Percentiles rank a stretch among this genome's conserved stretches.
These are phyloP conservation scores for Aspergillus nidulans DNA, from an alignment of 495 filamentous ascomycete species.

Conservation along the genomic window DNA sequence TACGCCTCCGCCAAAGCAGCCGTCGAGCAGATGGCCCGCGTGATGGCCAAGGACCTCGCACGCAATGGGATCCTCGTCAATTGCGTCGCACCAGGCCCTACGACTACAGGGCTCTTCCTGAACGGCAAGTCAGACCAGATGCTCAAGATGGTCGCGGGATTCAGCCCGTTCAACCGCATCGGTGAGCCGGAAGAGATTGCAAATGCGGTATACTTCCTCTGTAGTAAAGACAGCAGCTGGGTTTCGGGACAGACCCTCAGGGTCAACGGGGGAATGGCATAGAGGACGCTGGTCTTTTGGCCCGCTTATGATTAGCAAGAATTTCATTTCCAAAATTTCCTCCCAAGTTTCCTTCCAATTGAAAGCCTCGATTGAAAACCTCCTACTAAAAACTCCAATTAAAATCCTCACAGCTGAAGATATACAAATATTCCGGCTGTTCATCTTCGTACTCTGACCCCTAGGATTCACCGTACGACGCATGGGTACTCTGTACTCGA, in stretches of 20 bases:
- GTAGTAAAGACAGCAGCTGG: conserved; percentile 50
- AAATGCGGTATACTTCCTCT: conserved; percentile 50
- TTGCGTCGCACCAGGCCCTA: conserved; percentile 58
- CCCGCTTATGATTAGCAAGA: too few species aligned
- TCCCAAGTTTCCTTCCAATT: too few species aligned
- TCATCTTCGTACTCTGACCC: too few species aligned
- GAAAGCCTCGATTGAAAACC: too few species aligned
- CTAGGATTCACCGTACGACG: too few species aligned
- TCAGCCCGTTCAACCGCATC: conserved; percentile 52
- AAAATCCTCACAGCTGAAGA: too few species aligned
- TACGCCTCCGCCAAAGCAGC: conserved; percentile 64
- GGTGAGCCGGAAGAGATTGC: conserved; percentile 63
- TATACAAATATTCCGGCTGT: too few species aligned
- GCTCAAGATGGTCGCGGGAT: conserved; percentile 37
- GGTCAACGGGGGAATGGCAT: conserved; percentile 51
- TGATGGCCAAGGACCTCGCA: conserved; percentile 61
- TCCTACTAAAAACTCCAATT: too few species aligned
- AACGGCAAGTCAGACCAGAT: conserved; percentile 49
- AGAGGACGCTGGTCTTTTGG: too few species aligned
- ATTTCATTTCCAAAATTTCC: too few species aligned
- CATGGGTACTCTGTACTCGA: too few species aligned
- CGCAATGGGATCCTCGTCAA: conserved; percentile 60
- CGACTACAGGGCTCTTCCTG: conserved; percentile 54
- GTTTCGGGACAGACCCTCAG: conserved; percentile 62
- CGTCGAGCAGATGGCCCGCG: conserved; percentile 64